Evolutionary conservation across 768 basidiomycete genomes (phyloP).

Genomic region (Saitozyma sp.): DNA sequence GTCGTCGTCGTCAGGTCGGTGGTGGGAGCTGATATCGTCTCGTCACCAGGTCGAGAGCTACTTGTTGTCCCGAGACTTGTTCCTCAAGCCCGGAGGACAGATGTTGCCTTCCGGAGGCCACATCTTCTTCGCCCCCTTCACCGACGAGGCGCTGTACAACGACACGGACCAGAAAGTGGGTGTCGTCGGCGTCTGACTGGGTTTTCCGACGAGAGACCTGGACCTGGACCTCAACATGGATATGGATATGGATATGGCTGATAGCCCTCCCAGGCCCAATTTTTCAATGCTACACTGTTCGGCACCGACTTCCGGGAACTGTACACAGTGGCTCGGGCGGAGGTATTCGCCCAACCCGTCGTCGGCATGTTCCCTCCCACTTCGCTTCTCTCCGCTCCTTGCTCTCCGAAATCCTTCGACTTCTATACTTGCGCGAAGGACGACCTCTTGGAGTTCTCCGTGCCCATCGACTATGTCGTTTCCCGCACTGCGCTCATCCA

Average conservation of each 20-base stretch:
- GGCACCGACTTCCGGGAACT: slow-evolving; percentile 48
- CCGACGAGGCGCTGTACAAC: slow-evolving; percentile 43
- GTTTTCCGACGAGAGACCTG: background rate
- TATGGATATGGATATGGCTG: too few species aligned
- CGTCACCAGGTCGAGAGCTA: slow-evolving; percentile 47
- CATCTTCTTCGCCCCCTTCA: slow-evolving; percentile 48
- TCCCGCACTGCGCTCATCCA: slow-evolving; percentile 42
- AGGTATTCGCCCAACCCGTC: slow-evolving; percentile 51
- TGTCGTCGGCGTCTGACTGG: background rate
- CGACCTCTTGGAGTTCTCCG: slow-evolving; percentile 44
- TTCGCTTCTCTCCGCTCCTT: slow-evolving; percentile 35
- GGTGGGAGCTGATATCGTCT: too few species aligned
- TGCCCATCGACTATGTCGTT: slow-evolving; percentile 44
- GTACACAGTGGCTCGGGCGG: slow-evolving; percentile 38
- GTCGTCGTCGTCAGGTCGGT: too few species aligned
- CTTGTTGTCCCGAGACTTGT: slow-evolving; percentile 47
- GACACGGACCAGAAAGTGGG: slow-evolving; percentile 50
- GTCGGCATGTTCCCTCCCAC: slow-evolving; percentile 50
- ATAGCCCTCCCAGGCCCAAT: slow-evolving; percentile 35
- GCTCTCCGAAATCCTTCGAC: slow-evolving; percentile 47
- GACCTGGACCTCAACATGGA: background rate
- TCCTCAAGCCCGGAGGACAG: slow-evolving; percentile 47
- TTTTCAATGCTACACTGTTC: slow-evolving; percentile 50
- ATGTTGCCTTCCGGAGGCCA: slow-evolving; percentile 44
- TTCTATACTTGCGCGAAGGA: slow-evolving; percentile 44